Evolutionary conservation across 75 land plant species (phyloP).

Genomic region (Chamaecyparis obtusa): DNA sequence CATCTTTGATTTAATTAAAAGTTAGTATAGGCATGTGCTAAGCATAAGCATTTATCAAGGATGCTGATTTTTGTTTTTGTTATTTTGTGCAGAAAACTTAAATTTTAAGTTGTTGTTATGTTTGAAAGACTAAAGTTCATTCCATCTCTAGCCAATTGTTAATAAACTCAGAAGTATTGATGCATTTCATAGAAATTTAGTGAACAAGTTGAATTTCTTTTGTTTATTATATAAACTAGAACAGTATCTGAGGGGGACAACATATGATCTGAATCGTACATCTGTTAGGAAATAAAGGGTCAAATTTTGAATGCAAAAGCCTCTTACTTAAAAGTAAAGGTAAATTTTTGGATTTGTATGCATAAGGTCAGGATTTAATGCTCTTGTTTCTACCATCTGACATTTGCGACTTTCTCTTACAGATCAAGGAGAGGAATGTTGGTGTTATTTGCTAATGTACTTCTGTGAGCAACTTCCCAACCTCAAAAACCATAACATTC

Average conservation of each 20-base stretch:
- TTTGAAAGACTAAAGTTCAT: neutral
- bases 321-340: neutral
- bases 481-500: neutral
- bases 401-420: neutral
- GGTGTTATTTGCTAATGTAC: neutral
- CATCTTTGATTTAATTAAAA: too few relatives aligned
- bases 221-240: neutral
- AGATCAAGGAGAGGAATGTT: neutral
- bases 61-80: neutral
- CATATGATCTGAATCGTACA: neutral
- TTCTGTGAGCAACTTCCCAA: neutral
- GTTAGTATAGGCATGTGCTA: neutral
- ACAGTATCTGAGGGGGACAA: neutral
- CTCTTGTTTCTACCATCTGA: neutral
- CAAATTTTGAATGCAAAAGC: neutral
- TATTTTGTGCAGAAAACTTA: neutral
- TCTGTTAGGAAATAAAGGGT: neutral
- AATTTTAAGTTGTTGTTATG: neutral
- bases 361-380: neutral
- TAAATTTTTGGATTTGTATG: neutral
- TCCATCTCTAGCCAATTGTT: neutral
- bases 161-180: neutral
- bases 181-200: neutral
- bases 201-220: neutral
- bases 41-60: neutral